These are phyloP conservation scores for Gamarada debralockiae DNA, from an alignment of 495 filamentous ascomycete genomes.

Conservation along the genomic window DNA sequence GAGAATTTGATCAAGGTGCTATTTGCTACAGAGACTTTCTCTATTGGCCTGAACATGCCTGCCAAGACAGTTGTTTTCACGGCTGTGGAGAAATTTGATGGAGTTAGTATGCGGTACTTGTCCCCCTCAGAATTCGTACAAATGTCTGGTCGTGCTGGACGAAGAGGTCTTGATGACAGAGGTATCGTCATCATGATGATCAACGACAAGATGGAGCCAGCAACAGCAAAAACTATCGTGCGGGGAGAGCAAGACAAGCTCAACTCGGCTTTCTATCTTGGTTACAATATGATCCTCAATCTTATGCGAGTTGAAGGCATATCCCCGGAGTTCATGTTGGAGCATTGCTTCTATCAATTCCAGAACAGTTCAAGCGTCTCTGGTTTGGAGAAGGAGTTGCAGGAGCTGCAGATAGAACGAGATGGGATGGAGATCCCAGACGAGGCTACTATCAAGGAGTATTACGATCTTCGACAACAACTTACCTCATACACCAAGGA, in stretches of 20 bases:
- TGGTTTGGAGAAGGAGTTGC: slow-evolving; percentile 73
- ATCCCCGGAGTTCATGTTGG: slow-evolving; percentile 94
- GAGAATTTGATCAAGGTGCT: slow-evolving; percentile 96
- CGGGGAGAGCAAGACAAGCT: slow-evolving; percentile 93
- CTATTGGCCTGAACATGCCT: slow-evolving; percentile 98
- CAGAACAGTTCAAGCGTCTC: slow-evolving; percentile 87
- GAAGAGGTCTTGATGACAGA: slow-evolving; percentile 94
- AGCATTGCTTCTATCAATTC: slow-evolving; percentile 96
- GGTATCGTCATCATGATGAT: slow-evolving; percentile 99
- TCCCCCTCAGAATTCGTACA: slow-evolving; percentile 97
- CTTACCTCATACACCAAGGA: slow-evolving; percentile 78
- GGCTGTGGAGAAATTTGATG: slow-evolving; percentile 91
- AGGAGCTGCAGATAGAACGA: slow-evolving; percentile 66
- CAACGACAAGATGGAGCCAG: slow-evolving; percentile 93
- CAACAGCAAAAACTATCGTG: slow-evolving; percentile 86
- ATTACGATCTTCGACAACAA: slow-evolving; percentile 81
- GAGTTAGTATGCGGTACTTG: slow-evolving; percentile 73
- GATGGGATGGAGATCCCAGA: slow-evolving; percentile 73
- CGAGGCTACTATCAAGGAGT: slow-evolving; percentile 85
- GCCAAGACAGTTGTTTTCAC: slow-evolving; percentile 99
- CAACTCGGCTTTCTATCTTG: slow-evolving; percentile 95
- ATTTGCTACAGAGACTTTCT: slow-evolving; percentile 98
- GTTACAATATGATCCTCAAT: slow-evolving; percentile 99
- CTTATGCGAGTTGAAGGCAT: slow-evolving; percentile 93
- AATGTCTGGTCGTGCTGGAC: slow-evolving; percentile 95